Conservation (phyloP, 805 yeast species). For the Torulaspora indica region DNA sequence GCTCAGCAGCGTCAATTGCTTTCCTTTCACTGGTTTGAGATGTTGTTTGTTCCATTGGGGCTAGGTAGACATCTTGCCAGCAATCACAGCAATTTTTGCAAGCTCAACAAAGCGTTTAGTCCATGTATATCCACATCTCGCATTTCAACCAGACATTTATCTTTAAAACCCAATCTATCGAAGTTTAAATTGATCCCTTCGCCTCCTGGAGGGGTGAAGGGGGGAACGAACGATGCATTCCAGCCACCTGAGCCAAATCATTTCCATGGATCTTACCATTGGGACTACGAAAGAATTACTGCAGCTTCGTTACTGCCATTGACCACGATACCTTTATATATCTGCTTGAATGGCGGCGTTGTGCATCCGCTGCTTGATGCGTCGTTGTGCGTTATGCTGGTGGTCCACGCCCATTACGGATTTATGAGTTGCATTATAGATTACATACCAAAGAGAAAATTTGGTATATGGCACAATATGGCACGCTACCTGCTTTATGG, state of each 20-base stretch:
- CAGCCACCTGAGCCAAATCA: constrained; percentile 54
- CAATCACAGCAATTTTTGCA: background rate
- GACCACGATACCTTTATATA: constrained; percentile 47
- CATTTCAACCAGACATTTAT: constrained; percentile 13
- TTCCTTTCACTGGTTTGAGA: background rate
- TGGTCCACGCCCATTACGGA: constrained; percentile 66
- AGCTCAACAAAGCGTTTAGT: background rate
- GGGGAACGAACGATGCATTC: constrained; percentile 68
- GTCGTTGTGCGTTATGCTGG: constrained; percentile 47
- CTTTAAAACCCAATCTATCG: constrained; percentile 27
- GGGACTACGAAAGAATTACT: constrained; percentile 64
- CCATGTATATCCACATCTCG: background rate
- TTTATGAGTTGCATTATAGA: constrained; percentile 74
- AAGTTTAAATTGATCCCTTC: constrained; percentile 50
- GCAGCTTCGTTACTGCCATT: constrained; percentile 62
- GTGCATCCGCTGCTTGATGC: constrained; percentile 56
- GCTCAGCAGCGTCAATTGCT: background rate
- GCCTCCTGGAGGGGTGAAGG: constrained; percentile 70
- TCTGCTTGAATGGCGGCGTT: constrained; percentile 42
- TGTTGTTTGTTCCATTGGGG: constrained; percentile 2
- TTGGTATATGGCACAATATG: constrained; percentile 55
- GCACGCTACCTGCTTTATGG: constrained; percentile 58
- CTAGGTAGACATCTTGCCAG: background rate
- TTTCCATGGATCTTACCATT: constrained; percentile 65
- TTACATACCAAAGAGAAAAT: constrained; percentile 71